phyloP scores from a whole-genome alignment of 805 yeast species.

The Saccharomyces mikatae region DNA sequence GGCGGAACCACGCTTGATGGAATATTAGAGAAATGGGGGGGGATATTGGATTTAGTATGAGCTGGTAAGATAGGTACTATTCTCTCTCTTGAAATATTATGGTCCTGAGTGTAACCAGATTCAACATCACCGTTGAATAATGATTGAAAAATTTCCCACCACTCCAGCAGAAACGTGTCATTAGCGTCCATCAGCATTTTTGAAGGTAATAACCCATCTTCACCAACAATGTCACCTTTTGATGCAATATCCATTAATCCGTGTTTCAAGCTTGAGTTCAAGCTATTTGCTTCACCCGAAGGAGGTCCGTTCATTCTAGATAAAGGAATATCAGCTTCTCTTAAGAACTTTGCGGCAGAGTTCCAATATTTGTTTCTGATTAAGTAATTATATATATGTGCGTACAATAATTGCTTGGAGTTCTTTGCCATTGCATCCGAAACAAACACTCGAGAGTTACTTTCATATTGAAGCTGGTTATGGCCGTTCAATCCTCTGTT shows the following conservation, averaged over 20 bases:
- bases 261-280: conserved; percentile 2
- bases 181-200: conserved; percentile 37
- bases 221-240: background rate
- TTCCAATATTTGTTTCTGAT: conserved; percentile 40
- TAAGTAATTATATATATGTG: conserved; percentile 45
- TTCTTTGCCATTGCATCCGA: conserved; percentile 42
- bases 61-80: conserved; percentile 16
- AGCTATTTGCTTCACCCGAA: conserved; percentile 2
- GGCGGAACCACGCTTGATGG: background rate
- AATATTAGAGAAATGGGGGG: background rate
- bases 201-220: conserved; percentile 24
- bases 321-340: conserved; percentile 39
- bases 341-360: conserved; percentile 41
- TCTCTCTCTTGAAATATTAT: conserved; percentile 9
- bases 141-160: conserved; percentile 50
- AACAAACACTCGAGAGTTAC: conserved; percentile 20
- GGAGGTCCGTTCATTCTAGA: conserved; percentile 3
- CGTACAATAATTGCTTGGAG: conserved; percentile 42
- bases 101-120: conserved; percentile 1
- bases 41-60: background rate
- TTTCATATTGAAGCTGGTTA: background rate
- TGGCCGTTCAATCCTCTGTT: background rate
- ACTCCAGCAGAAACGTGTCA: conserved; percentile 44
- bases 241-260: conserved; percentile 5
- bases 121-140: background rate